A percentile compares a stretch with the other conserved stretches of the same genome.
Evolutionary conservation across 2,329 filamentous ascomycete genomes (phyloP).

Genomic region (Torrubiella hemipterigena): DNA sequence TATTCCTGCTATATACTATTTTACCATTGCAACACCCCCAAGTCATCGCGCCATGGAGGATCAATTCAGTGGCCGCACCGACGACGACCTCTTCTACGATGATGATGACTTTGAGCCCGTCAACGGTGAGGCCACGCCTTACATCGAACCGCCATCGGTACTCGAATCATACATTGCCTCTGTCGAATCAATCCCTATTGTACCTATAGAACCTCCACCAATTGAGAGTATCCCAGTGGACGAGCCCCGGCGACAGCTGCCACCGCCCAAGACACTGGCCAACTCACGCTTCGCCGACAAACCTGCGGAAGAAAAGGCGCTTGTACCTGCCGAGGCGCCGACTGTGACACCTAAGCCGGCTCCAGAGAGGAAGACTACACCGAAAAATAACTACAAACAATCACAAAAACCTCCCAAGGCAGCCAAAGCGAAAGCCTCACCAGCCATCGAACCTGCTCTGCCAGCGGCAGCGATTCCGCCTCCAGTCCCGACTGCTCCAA

Average conservation of each 20-base stretch:
- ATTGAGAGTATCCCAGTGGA: background rate
- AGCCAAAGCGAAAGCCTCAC: too few relatives aligned
- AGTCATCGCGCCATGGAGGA: conserved; percentile 45
- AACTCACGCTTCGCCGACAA: conserved; percentile 21
- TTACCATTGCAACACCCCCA: too few relatives aligned
- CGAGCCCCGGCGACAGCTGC: conserved; percentile 7
- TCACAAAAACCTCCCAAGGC: conserved; percentile 2
- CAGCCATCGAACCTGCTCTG: conserved; percentile 1
- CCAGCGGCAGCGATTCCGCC: conserved; percentile 1
- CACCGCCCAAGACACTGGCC: conserved; percentile 13
- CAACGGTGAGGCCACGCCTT: conserved; percentile 19
- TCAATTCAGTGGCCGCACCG: conserved; percentile 47
- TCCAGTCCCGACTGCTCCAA: background rate
- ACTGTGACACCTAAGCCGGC: background rate
- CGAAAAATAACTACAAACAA: conserved; percentile 3
- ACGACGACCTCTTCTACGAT: conserved; percentile 51
- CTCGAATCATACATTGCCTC: conserved; percentile 8
- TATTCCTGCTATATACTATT: too few relatives aligned
- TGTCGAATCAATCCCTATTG: conserved; percentile 9
- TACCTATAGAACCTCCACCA: too few relatives aligned
- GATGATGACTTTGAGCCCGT: conserved; percentile 52
- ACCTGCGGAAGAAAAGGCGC: conserved; percentile 8
- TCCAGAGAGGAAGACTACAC: background rate
- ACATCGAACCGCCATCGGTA: too few relatives aligned
- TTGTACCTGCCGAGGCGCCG: background rate